Conservation (phyloP, 257 asterid species). For the Catharanthus roseus region DNA sequence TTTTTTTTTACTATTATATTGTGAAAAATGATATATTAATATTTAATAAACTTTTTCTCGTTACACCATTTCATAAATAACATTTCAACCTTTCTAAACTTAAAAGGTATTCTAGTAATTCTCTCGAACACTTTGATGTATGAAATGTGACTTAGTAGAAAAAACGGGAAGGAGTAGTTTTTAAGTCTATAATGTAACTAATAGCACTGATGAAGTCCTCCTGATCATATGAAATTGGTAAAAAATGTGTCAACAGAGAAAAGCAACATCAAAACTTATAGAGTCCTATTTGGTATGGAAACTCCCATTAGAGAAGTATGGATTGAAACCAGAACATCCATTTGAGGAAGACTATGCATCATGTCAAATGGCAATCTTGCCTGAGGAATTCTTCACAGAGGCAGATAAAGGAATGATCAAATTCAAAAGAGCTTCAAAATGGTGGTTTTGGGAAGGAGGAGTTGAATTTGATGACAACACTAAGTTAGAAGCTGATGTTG, state of each 20-base stretch:
- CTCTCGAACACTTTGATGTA: too few relatives aligned
- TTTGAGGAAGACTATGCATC: conserved; percentile 92
- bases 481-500: conserved; percentile 74
- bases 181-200: not conserved
- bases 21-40: too few relatives aligned
- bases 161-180: too few relatives aligned
- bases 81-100: too few relatives aligned
- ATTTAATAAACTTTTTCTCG: too few relatives aligned
- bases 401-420: conserved; percentile 68
- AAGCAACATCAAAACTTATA: conserved; percentile 50
- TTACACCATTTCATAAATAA: too few relatives aligned
- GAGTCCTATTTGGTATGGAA: conserved; percentile 79
- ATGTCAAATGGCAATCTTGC: conserved; percentile 95
- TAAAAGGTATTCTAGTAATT: too few relatives aligned
- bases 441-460: conserved; percentile 78
- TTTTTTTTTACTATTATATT: too few relatives aligned
- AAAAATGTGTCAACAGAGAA: conserved; percentile 54
- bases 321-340: conserved; percentile 82
- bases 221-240: too few relatives aligned
- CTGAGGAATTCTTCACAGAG: conserved; percentile 65
- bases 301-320: conserved; percentile 77
- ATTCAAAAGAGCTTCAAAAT: conserved; percentile 56
- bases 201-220: not conserved
- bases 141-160: too few relatives aligned
- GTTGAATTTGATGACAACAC: conserved; percentile 64